Evolutionary conservation across 2,329 filamentous ascomycete genomes (phyloP).

Genomic region (Fusarium sp.): DNA sequence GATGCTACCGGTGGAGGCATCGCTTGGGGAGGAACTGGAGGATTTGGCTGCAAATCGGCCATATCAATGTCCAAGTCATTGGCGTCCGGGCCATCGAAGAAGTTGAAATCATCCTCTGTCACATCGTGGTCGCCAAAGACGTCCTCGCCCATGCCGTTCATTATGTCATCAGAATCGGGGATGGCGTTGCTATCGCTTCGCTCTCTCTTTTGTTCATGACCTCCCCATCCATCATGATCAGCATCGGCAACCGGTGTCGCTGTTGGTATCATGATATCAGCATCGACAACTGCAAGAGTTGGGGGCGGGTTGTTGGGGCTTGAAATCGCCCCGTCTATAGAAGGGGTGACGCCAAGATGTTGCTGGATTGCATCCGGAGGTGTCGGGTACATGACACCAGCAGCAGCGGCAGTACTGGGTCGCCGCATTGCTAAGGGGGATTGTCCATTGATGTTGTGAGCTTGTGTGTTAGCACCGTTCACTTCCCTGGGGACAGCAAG

Average conservation of each 20-base stretch:
- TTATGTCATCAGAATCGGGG: conserved; percentile 69
- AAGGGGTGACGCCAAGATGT: conserved; percentile 65
- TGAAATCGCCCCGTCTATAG: conserved; percentile 66
- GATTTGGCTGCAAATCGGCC: conserved; percentile 39
- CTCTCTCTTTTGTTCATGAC: conserved; percentile 61
- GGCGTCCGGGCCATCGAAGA: conserved; percentile 74
- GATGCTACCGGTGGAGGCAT: conserved; percentile 17
- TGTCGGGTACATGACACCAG: conserved; percentile 76
- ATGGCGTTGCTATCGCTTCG: conserved; percentile 58
- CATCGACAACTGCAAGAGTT: conserved; percentile 49
- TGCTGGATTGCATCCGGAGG: conserved; percentile 75
- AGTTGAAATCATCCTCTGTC: conserved; percentile 87
- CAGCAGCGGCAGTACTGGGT: conserved; percentile 59
- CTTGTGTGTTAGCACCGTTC: conserved; percentile 57
- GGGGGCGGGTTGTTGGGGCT: conserved; percentile 65
- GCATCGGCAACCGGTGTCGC: conserved; percentile 37
- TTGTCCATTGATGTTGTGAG: conserved; percentile 60
- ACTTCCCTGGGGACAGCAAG: conserved; percentile 57
- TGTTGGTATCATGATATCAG: conserved; percentile 43
- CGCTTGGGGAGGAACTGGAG: conserved; percentile 20
- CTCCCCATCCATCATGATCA: conserved; percentile 51
- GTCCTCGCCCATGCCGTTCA: conserved; percentile 76
- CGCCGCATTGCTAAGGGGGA: conserved; percentile 66
- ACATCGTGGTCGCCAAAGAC: conserved; percentile 79
- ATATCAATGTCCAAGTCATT: conserved; percentile 55